These are phyloP conservation scores for Verticillium dahliae DNA, from an alignment of 2,329 filamentous ascomycete genomes.

Conservation along the genomic window DNA sequence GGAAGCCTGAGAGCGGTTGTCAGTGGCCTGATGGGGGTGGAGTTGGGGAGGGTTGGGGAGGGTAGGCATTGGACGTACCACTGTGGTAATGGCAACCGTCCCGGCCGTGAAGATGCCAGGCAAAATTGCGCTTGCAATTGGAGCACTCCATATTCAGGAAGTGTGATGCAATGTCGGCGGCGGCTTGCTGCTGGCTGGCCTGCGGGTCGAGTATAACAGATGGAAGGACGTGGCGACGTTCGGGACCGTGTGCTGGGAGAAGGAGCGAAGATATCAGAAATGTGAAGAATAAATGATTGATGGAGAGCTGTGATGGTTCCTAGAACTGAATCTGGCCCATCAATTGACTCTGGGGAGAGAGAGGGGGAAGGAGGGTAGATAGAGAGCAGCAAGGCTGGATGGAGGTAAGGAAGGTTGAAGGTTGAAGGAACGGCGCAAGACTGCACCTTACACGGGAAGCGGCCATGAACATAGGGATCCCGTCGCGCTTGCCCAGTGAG, in stretches of 20 bases:
- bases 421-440: not conserved
- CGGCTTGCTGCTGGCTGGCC: not conserved
- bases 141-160: not conserved
- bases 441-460: no score
- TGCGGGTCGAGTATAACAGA: no score
- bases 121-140: not conserved
- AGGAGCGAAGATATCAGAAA: no score
- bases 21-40: not conserved
- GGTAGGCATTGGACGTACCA: not conserved
- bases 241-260: no score
- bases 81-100: slow-evolving; percentile 2
- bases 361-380: not conserved
- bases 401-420: not conserved
- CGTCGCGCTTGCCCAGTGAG: not conserved
- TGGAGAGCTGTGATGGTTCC: not conserved
- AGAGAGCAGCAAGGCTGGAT: not conserved
- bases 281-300: not conserved
- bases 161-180: not conserved
- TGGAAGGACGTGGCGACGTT: no score
- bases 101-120: not conserved
- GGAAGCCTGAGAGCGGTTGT: not conserved
- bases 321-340: not conserved
- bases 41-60: not conserved
- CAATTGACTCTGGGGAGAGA: not conserved
- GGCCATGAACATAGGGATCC: not conserved